phyloP scores from a whole-genome alignment of 371 early-diverging fungal species.

The Mucor indicus region DNA sequence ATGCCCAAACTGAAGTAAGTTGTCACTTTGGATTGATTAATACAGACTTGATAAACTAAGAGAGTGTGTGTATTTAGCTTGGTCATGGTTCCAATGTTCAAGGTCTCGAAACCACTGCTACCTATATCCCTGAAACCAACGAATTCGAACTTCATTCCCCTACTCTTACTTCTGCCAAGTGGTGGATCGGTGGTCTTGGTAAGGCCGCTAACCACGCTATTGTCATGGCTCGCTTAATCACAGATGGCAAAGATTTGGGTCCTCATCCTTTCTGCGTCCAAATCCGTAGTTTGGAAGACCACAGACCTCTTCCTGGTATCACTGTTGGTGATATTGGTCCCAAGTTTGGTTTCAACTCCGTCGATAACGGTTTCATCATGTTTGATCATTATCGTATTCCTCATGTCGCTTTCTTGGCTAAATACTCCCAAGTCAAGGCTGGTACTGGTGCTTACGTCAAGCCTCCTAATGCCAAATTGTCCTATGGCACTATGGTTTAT shows the following conservation, averaged over 20 bases:
- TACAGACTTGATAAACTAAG: too few relatives aligned
- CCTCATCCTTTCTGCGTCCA: conserved; percentile 87
- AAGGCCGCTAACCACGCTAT: conserved; percentile 75
- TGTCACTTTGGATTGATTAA: conserved; percentile 15
- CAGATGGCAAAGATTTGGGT: conserved; percentile 78
- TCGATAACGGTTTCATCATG: conserved; percentile 85
- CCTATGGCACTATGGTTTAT: conserved; percentile 79
- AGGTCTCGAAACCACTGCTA: conserved; percentile 88
- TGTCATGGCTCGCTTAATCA: conserved; percentile 83
- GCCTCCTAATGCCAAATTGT: conserved; percentile 68
- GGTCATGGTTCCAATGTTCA: conserved; percentile 83
- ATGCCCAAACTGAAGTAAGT: conserved; percentile 75
- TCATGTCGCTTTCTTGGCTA: conserved; percentile 74
- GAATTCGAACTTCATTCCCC: conserved; percentile 87
- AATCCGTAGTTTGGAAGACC: conserved; percentile 73
- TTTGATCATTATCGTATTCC: conserved; percentile 80
- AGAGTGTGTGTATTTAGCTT: too few relatives aligned
- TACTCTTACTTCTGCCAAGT: conserved; percentile 75
- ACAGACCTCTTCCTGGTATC: conserved; percentile 74
- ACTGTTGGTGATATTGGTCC: conserved; percentile 89
- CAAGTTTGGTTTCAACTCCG: conserved; percentile 78
- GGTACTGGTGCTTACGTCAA: conserved; percentile 64
- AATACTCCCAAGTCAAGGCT: conserved; percentile 68
- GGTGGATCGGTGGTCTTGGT: conserved; percentile 87
- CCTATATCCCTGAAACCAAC: conserved; percentile 74